Base-by-base conservation (phyloP, 768 basidiomycete genomes). In the Sistotremastrum suecicum region DNA sequence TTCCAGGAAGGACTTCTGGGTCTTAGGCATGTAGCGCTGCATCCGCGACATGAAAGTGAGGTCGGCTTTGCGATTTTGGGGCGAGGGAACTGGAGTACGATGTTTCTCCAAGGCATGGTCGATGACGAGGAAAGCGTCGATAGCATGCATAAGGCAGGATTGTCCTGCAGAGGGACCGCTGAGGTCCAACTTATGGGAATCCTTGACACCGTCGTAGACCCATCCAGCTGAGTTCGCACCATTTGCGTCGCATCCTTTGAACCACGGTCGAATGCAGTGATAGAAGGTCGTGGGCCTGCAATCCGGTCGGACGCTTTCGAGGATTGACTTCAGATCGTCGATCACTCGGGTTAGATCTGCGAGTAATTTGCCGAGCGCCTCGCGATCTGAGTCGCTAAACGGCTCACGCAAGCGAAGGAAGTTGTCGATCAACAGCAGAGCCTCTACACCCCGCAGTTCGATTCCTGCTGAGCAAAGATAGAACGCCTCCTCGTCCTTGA, bases 121-220 rank as follows among this genome's bases (percentile, higher is more conserved):
- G 60, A 95, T 80, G 50, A 89, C 85, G 41, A 88, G 73, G 69
- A 88, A 87, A 61, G 91, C 64, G 58, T 87, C 85, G 28, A 87
- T 65, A 6, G 85, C 80, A 53, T 80, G 87, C 69, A 99, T 89
- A 46, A 92, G 74, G 43, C 80, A 82, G 61, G 86, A 90, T 66
- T 99, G 94, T 2, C 94, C 94, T 1, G 90, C 94, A 7, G 86
- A 90, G 28, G 94, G 92, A 0, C 94, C 94, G 48, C 78, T 83
- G 44, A 80, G 72, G 50, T 83, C 77, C 37, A 86, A 73, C 43
- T 65, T 60, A 31, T 74, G 67, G 30, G 66, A 69, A 33, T 74
- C 64, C 4, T 70, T 68, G 5, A 86, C 76, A 0, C 86, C 89
- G 55, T 90, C 81, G 60, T 83, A 97, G 37, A 80, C 64, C 85